Evolutionary conservation across 2,329 filamentous ascomycete genomes (phyloP).

Genomic region (Fusarium nygamai): DNA sequence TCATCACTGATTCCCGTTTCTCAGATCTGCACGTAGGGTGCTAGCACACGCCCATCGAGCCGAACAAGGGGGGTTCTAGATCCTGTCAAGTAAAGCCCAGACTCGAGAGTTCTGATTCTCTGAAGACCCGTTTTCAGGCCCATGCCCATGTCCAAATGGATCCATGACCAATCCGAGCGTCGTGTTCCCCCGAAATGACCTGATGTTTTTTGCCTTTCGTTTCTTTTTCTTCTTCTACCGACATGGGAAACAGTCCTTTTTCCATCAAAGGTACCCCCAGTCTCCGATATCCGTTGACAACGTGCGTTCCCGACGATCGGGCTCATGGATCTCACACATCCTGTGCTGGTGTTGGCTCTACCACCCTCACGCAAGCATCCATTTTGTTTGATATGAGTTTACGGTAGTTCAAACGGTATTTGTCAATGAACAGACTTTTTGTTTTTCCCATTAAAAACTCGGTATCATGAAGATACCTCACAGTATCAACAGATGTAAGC

Average conservation of each 20-base stretch:
- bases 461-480: background rate
- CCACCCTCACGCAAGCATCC: background rate
- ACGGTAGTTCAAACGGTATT: background rate
- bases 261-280: constrained; percentile 2
- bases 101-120: background rate
- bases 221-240: constrained; percentile 2
- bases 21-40: constrained; percentile 37
- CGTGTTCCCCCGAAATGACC: constrained; percentile 7
- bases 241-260: constrained; percentile 9
- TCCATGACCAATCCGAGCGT: background rate
- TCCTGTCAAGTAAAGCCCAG: constrained; percentile 15
- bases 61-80: constrained; percentile 13
- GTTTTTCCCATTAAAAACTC: background rate
- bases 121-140: background rate
- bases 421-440: background rate
- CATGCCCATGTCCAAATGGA: background rate
- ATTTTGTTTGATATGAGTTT: background rate
- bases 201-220: constrained; percentile 15
- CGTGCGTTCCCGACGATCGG: constrained; percentile 30
- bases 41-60: constrained; percentile 28
- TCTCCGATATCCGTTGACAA: constrained; percentile 25
- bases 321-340: background rate
- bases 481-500: background rate
- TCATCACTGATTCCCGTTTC: background rate
- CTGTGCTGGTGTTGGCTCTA: background rate